Conservation (phyloP, 2,329 filamentous ascomycete genomes). For the Nemania serpens region DNA sequence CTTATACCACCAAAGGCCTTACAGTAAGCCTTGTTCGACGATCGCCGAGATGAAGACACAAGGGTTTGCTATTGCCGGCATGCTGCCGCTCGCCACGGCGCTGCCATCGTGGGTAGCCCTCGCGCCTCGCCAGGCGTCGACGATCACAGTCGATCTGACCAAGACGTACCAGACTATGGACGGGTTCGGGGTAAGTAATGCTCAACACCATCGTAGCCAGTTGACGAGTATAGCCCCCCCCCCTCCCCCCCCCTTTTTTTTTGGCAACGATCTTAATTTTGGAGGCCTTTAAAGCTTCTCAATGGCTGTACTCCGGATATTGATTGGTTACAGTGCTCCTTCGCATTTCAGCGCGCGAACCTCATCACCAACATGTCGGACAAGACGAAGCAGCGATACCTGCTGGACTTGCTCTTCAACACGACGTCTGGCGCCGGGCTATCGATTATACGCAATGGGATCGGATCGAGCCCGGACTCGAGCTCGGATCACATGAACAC, state of each 20-base stretch:
- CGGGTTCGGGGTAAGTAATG: conserved; percentile 45
- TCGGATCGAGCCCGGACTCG: conserved; percentile 49
- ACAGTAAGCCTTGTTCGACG: neutral
- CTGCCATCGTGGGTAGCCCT: conserved; percentile 33
- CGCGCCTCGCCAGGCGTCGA: conserved; percentile 32
- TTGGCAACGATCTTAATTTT: too few relatives aligned
- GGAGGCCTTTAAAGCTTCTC: neutral
- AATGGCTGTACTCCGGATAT: neutral
- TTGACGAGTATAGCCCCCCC: too few relatives aligned
- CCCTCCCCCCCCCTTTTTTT: too few relatives aligned
- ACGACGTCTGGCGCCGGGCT: conserved; percentile 50
- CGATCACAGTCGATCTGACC: conserved; percentile 47
- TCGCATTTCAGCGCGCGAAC: conserved; percentile 52
- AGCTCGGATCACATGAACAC: conserved; percentile 45
- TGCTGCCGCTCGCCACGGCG: conserved; percentile 31
- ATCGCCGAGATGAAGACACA: conserved; percentile 30
- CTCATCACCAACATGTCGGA: conserved; percentile 47
- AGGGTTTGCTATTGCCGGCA: conserved; percentile 24
- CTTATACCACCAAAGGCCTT: neutral
- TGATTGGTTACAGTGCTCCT: conserved; percentile 39
- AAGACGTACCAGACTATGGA: conserved; percentile 52
- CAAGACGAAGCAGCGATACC: conserved; percentile 46
- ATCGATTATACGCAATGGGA: conserved; percentile 51
- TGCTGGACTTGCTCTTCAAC: conserved; percentile 52
- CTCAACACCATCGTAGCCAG: too few relatives aligned